Base-by-base conservation (phyloP, 2,329 filamentous ascomycete species). In the Leptographium flavum region DNA sequence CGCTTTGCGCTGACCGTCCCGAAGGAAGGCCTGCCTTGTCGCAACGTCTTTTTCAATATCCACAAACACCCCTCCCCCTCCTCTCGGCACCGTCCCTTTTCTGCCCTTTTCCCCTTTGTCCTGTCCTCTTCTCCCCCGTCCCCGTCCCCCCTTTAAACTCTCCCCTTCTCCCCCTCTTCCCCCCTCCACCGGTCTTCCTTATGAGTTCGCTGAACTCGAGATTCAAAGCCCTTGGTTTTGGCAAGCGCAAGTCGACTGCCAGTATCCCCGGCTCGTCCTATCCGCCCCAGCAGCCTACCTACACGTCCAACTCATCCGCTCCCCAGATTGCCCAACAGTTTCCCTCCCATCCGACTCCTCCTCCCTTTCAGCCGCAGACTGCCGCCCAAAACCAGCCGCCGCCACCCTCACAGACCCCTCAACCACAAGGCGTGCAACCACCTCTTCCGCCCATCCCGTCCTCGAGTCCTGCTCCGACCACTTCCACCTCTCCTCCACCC, bases 141-240 rank as follows among this genome's bases (percentile, higher is more conserved):
- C 37, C 30, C 22, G 5, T 15, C 36, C 37, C 32, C 35, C 32
- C 36, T 15, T 17, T 43, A 49, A 53, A 57, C 50, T 53, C 53
- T 50, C 53, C 53, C 50, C 54, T 52, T 53, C 50, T 45, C 50
- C 53, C 53, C 53, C 52, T 52, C 52, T 47, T 44, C 50, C 45
- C 43, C 50, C 52, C 55, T 61, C 60, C 61, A 59, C 52, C 49
- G 43, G 36, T 46, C 45, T 56, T 60, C 65, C 69, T 66, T 71
- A 83, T 84, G 80, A 83, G 76, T 74, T 84, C 79, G 73, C 75
- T 83, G 76, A 85, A 84, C 71, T 76, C 77, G 63, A 79, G 81
- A 66, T 77, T 86, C 64, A 83, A 84, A 72, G 75, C 76, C 72
- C 74, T 87, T 69, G 81, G 83, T 67, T 83, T 85, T 71, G 81